phyloP scores from a whole-genome alignment of 805 yeast species.

The Yarrowia bubula region DNA sequence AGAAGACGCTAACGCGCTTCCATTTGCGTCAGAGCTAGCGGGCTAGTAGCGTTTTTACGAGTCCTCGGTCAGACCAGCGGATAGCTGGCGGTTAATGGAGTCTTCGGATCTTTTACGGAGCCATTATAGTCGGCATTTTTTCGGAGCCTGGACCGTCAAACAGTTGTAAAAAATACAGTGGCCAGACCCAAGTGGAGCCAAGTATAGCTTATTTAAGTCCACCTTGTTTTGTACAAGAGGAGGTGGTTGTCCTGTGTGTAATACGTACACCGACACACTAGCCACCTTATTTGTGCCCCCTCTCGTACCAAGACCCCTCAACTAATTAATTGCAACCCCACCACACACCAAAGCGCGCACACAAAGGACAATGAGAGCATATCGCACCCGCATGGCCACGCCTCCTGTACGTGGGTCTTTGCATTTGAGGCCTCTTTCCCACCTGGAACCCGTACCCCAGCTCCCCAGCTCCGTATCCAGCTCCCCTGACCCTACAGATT shows the following conservation, averaged over 20 bases:
- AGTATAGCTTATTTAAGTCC: background rate
- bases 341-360: background rate
- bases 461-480: background rate
- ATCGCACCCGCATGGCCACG: constrained; percentile 19
- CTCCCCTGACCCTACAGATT: background rate
- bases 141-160: background rate
- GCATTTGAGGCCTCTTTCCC: background rate
- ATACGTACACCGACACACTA: too few species aligned
- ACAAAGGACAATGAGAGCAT: constrained; percentile 9
- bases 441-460: too few species aligned
- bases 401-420: background rate
- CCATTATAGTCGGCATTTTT: background rate
- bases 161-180: too few species aligned
- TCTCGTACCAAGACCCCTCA: background rate
- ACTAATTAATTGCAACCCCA: background rate
- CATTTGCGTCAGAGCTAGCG: background rate
- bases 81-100: background rate
- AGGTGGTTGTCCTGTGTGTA: too few species aligned
- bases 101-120: background rate
- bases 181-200: background rate
- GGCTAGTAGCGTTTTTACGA: background rate
- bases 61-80: constrained; percentile 1
- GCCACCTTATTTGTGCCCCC: background rate
- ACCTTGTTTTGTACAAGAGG: background rate
- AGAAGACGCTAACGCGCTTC: background rate